Evolutionary conservation across 2,329 filamentous ascomycete genomes (phyloP).

Genomic region (Fusarium concolor): DNA sequence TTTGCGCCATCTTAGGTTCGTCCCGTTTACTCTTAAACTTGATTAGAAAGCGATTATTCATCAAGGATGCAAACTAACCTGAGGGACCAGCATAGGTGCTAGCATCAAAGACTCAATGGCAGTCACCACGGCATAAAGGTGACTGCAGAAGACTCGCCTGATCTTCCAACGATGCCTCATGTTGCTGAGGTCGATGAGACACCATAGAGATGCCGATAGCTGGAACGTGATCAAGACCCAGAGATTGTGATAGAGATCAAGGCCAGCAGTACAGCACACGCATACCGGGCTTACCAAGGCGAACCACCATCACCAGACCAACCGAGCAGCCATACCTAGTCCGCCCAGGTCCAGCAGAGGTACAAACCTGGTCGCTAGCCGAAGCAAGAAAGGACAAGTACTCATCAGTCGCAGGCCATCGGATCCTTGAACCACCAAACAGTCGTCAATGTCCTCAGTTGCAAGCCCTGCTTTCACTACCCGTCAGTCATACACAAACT

Average conservation of each 20-base stretch:
- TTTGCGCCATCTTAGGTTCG: background rate
- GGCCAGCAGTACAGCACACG: background rate
- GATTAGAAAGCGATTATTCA: background rate
- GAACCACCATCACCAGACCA: background rate
- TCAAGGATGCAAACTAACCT: background rate
- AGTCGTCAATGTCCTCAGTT: background rate
- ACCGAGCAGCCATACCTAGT: background rate
- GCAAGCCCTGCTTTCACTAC: slow-evolving; percentile 21
- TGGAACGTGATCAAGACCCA: background rate
- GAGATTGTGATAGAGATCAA: background rate
- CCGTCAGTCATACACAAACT: slow-evolving; percentile 36
- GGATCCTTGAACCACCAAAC: background rate
- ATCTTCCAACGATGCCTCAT: fast-evolving
- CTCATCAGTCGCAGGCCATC: slow-evolving; percentile 12
- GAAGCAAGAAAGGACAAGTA: background rate
- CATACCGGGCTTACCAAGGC: background rate
- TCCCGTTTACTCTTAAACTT: background rate
- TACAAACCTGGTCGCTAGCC: slow-evolving; percentile 9
- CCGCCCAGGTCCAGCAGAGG: background rate
- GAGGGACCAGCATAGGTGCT: background rate
- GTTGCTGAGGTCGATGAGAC: too few relatives aligned
- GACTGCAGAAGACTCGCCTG: background rate
- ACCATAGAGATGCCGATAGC: background rate
- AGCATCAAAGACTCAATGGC: background rate
- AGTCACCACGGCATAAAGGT: background rate